Conservation (phyloP, 768 basidiomycete genomes). For the Mycena vitilis region DNA sequence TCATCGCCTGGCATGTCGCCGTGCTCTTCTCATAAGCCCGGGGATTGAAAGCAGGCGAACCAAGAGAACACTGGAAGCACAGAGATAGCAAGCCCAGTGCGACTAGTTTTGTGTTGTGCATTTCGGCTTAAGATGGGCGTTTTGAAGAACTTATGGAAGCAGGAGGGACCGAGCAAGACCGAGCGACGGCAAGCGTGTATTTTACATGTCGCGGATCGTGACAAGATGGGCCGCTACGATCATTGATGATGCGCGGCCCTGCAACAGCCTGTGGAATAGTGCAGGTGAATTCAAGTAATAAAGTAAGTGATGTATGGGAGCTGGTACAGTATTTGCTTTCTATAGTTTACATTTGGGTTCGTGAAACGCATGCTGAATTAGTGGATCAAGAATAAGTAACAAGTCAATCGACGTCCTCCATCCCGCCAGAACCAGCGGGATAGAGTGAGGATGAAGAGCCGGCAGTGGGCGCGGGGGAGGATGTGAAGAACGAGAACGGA, state of each 20-base stretch:
- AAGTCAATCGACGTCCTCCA: slow-evolving; percentile 49
- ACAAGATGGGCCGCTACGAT: no score
- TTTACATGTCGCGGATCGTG: no score
- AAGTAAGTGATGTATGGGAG: neutral
- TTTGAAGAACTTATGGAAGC: neutral
- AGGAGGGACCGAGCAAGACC: no score
- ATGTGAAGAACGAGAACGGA: slow-evolving; percentile 12
- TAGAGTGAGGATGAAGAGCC: slow-evolving; percentile 16
- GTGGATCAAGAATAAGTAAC: slow-evolving; percentile 23
- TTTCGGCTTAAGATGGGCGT: neutral
- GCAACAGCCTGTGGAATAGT: no score
- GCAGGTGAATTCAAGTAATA: neutral
- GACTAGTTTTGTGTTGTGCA: slow-evolving; percentile 11
- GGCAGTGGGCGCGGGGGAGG: neutral
- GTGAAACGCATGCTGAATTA: slow-evolving; percentile 9
- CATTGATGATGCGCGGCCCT: no score
- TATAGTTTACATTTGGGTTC: slow-evolving; percentile 18
- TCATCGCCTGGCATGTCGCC: slow-evolving; percentile 55
- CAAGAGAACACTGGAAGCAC: slow-evolving; percentile 8
- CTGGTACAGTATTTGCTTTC: slow-evolving; percentile 12
- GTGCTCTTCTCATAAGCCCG: slow-evolving; percentile 47
- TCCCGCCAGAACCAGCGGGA: slow-evolving; percentile 35
- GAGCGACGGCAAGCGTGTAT: no score
- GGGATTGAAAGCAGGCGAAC: slow-evolving; percentile 50
- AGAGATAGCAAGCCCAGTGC: slow-evolving; percentile 11